Base-by-base conservation (phyloP, 2,329 filamentous ascomycete genomes). In the Paramyrothecium roridum region DNA sequence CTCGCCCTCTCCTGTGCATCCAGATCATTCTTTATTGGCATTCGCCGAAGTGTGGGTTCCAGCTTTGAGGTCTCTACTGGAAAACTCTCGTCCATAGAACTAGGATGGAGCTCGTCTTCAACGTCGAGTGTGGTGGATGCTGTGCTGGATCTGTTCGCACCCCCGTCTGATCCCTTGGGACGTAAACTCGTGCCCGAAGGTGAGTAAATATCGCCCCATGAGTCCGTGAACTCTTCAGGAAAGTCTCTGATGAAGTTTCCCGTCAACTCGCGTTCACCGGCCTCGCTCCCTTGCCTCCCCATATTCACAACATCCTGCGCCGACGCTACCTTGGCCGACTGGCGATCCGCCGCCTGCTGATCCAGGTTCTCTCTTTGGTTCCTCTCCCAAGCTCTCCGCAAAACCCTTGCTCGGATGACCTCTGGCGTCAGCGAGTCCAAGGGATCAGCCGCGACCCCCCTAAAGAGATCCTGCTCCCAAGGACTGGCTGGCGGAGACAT, bases 181-280 rank as follows among this genome's bases (percentile, higher is more conserved):
- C 62, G 55, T 7, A 70, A 51, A 2, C 63, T 58, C 3, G 65
- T 60, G 22, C 65, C 64, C 1, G 64, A 66, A 3, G 57, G 11
- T 3, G 67, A 68, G 17, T 67, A 63, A 10, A 61, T 50, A 8
- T 56, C 60, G 45, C 65, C 69, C 80, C 79, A 81, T 1, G 73
- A 72, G 6, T 65, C 63, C 0, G 72, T 61, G 54, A 80, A 81
- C 3, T 82, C 79, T 56, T 83, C 79, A 0, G 80, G 78, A 56
- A 82, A 83, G 62, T 83, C 80, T 33, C 74, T 75, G 10, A 68
- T 67, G 57, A 76, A 82, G 58, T 77, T 80, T 3, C 80, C 80
- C 10, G 76, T 80, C 50, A 82, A 55, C 11, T 56, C 40, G 3
- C 21, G 34, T 8, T 30, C 34, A 48, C 23, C 21, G 6, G 30